phyloP scores from a whole-genome alignment of 2,329 filamentous ascomycete genomes.

The Gremmenia infestans region DNA sequence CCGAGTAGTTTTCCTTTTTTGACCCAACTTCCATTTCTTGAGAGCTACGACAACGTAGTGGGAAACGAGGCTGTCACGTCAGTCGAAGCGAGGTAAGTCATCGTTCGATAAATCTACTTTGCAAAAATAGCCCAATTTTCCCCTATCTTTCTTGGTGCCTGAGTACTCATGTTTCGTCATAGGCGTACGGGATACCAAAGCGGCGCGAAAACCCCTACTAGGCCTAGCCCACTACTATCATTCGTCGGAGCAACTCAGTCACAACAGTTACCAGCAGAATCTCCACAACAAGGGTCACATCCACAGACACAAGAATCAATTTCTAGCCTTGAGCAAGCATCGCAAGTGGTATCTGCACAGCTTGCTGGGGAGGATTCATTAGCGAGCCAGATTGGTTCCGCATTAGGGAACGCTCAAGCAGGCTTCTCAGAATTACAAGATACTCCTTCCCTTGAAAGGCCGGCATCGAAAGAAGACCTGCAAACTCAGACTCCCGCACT shows the following conservation, averaged over 20 bases:
- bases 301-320: background rate
- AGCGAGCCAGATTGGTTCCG: background rate
- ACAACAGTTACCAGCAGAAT: background rate
- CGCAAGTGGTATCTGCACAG: slow-evolving; percentile 8
- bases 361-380: background rate
- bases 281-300: background rate
- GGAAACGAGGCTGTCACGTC: background rate
- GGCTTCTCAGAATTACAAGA: background rate
- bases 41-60: background rate
- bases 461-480: background rate
- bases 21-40: slow-evolving; percentile 1
- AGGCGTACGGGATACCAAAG: background rate
- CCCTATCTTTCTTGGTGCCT: background rate
- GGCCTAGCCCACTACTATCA: background rate
- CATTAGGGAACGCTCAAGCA: background rate
- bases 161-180: background rate
- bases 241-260: background rate
- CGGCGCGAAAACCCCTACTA: background rate
- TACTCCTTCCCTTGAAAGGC: background rate
- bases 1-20: slow-evolving; percentile 3
- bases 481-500: background rate
- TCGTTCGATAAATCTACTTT: background rate
- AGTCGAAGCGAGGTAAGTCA: background rate
- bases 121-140: background rate
- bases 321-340: slow-evolving; percentile 9